These are phyloP conservation scores for Aspergillus sparsus DNA, from an alignment of 495 filamentous ascomycete species.

Conservation along the genomic window DNA sequence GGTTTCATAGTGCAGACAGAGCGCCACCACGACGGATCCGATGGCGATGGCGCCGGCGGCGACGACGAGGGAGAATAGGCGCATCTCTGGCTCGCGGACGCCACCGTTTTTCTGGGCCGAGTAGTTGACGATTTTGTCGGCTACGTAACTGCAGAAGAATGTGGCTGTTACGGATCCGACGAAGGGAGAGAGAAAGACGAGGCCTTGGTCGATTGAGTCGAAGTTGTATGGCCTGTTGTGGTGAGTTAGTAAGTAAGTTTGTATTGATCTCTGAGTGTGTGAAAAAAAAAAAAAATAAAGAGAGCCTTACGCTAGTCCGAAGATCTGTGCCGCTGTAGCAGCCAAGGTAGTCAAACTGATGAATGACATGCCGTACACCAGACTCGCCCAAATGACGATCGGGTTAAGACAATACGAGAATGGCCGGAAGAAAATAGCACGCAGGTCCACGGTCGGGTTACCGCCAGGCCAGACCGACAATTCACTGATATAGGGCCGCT, in stretches of 20 bases:
- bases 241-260: no score
- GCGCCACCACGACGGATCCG: not conserved
- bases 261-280: no score
- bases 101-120: not conserved
- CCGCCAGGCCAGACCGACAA: not conserved
- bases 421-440: not conserved
- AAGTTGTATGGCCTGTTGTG: not conserved
- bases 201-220: not conserved
- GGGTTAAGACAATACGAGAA: not conserved
- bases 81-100: not conserved
- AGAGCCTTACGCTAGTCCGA: not conserved
- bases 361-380: not conserved
- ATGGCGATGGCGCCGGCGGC: not conserved
- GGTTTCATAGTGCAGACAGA: not conserved
- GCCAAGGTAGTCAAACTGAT: not conserved
- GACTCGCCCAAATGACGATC: not conserved
- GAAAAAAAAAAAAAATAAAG: not conserved
- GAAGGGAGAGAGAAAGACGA: not conserved
- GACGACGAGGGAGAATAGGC: not conserved
- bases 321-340: not conserved
- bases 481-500: not conserved
- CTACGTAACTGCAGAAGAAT: not conserved
- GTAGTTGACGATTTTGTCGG: conserved; percentile 1
- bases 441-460: not conserved
- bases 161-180: not conserved